A percentile compares a stretch with the other conserved stretches of the same genome.
These are phyloP conservation scores for Mucor irregularis DNA, from an alignment of 371 early-diverging fungal genomes.

Conservation along the genomic window DNA sequence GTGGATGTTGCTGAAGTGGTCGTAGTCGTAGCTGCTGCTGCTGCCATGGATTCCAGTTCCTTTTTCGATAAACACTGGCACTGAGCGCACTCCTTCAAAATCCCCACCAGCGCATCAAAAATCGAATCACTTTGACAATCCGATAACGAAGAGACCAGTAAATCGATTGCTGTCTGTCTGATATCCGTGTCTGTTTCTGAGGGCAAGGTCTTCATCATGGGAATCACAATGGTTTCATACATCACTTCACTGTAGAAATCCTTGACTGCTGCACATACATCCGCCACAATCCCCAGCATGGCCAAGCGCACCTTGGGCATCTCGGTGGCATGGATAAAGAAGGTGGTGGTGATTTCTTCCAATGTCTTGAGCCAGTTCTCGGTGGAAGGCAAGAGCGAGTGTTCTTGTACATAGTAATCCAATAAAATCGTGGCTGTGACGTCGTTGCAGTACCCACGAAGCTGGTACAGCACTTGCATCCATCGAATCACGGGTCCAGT, in stretches of 20 bases:
- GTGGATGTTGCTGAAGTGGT: neutral
- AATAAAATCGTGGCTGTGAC: constrained; percentile 57
- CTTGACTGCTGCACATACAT: constrained; percentile 58
- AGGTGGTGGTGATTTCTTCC: constrained; percentile 54
- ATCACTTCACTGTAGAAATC: constrained; percentile 59
- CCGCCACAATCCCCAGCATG: constrained; percentile 55
- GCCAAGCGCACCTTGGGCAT: constrained; percentile 39
- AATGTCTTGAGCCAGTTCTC: constrained; percentile 63
- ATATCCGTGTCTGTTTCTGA: constrained; percentile 54
- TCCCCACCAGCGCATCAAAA: constrained; percentile 48
- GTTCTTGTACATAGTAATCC: constrained; percentile 61
- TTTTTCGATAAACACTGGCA: constrained; percentile 33
- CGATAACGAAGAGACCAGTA: constrained; percentile 46
- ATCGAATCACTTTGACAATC: constrained; percentile 36
- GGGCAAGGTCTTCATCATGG: constrained; percentile 55
- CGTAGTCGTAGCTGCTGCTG: neutral
- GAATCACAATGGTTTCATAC: constrained; percentile 53
- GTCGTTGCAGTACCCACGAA: constrained; percentile 60
- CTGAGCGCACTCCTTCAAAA: constrained; percentile 43
- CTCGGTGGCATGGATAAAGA: constrained; percentile 45
- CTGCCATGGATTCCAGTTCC: neutral
- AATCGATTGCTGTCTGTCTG: constrained; percentile 46
- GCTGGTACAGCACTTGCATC: constrained; percentile 56
- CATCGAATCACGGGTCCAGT: constrained; percentile 51
- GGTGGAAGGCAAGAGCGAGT: constrained; percentile 64